These are phyloP conservation scores for Pyrrhoderma lamaoense DNA, from an alignment of 1,284 basidiomycete species.

Conservation along the genomic window DNA sequence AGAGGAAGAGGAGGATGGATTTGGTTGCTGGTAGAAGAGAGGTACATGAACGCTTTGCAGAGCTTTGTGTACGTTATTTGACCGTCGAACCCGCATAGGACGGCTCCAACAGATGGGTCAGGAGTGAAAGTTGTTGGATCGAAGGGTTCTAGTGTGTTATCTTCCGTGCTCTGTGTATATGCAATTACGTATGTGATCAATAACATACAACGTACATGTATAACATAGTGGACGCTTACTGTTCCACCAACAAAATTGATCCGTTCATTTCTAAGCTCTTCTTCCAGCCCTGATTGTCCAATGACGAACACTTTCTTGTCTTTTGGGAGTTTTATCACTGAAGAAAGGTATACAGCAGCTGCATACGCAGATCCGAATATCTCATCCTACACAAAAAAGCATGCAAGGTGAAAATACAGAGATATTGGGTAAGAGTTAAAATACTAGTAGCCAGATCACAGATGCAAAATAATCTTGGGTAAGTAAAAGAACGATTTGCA, in stretches of 20 bases:
- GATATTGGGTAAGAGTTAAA: too few relatives aligned
- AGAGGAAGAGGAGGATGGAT: neutral
- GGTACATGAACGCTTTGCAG: constrained; percentile 89
- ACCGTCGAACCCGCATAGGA: constrained; percentile 83
- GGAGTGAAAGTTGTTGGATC: constrained; percentile 62
- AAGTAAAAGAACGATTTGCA: constrained; percentile 25
- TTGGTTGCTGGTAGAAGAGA: too few relatives aligned
- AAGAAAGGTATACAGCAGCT: constrained; percentile 87
- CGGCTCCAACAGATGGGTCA: constrained; percentile 81
- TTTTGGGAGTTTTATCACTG: constrained; percentile 82
- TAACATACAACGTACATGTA: neutral
- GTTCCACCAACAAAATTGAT: constrained; percentile 81
- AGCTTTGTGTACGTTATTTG: constrained; percentile 88
- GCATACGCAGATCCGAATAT: constrained; percentile 96
- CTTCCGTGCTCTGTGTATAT: constrained; percentile 62
- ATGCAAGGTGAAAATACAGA: neutral
- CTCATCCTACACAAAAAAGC: constrained; percentile 62
- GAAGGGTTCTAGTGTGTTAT: constrained; percentile 71
- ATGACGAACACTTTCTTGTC: constrained; percentile 96
- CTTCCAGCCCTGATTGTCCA: constrained; percentile 88
- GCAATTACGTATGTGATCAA: neutral
- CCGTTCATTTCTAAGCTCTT: constrained; percentile 84
- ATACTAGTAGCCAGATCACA: too few relatives aligned
- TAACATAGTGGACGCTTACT: constrained; percentile 37
- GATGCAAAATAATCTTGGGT: too few relatives aligned